Percentiles rank a stretch among this genome's conserved stretches.
Conservation (phyloP, 345 rosid genomes). For the Lumnitzera littorea region DNA sequence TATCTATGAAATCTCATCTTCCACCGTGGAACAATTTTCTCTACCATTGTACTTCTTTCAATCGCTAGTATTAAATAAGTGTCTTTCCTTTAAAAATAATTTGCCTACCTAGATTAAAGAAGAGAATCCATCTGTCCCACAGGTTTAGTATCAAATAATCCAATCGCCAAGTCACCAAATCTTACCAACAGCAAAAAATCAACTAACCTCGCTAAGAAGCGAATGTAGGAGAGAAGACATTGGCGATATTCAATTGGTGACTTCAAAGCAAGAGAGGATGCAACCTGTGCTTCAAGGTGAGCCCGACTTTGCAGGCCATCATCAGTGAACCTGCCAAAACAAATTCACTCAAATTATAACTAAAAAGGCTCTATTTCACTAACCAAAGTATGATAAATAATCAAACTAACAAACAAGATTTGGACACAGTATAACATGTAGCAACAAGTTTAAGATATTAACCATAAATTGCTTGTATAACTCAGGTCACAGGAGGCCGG, state of each 20-base stretch:
- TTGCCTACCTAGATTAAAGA: too few species aligned
- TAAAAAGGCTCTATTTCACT: constrained; percentile 3
- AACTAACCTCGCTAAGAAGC: constrained; percentile 79
- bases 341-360: background rate
- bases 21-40: too few species aligned
- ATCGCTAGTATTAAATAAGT: too few species aligned
- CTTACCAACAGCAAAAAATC: background rate
- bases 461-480: too few species aligned
- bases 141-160: too few species aligned
- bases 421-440: background rate
- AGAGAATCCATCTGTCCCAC: too few species aligned
- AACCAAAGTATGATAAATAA: background rate
- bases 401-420: background rate
- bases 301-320: constrained; percentile 96
- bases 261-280: constrained; percentile 75
- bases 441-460: too few species aligned
- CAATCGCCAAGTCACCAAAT: background rate
- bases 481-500: too few species aligned
- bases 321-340: constrained; percentile 65
- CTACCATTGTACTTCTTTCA: too few species aligned
- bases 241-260: constrained; percentile 89
- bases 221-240: constrained; percentile 85
- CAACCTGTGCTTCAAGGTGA: constrained; percentile 94
- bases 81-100: too few species aligned
- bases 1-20: too few species aligned